These are phyloP conservation scores for Blastomyces parvus DNA, from an alignment of 2,329 filamentous ascomycete species.

Conservation along the genomic window DNA sequence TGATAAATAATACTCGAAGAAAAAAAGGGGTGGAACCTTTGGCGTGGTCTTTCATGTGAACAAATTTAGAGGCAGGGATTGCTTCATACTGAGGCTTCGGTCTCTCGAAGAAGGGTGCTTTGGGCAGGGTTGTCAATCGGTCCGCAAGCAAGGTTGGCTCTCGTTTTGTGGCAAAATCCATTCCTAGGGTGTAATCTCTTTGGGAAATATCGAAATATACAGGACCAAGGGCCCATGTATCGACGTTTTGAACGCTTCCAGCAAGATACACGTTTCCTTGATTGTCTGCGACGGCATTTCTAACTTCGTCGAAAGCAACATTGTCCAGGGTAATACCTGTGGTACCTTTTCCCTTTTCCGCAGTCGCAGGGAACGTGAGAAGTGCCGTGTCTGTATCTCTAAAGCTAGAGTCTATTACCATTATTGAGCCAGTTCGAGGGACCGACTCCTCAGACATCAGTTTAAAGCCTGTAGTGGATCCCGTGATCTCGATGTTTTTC, in stretches of 20 bases:
- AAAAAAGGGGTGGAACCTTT: slow-evolving; percentile 2
- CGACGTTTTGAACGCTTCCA: not conserved
- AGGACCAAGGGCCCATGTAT: slow-evolving; percentile 10
- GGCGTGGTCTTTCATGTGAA: slow-evolving; percentile 7
- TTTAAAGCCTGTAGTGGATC: slow-evolving; percentile 4
- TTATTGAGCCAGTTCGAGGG: slow-evolving; percentile 1
- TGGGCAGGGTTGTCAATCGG: not conserved
- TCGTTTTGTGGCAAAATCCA: not conserved
- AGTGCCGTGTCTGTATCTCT: slow-evolving; percentile 6
- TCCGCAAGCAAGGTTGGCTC: not conserved
- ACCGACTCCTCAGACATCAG: slow-evolving; percentile 7
- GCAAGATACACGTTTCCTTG: slow-evolving; percentile 9
- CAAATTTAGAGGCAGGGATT: slow-evolving; percentile 5
- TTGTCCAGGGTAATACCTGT: slow-evolving; percentile 11
- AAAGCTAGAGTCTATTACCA: slow-evolving; percentile 7
- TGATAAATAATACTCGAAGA: not conserved
- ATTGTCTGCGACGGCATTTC: slow-evolving; percentile 7
- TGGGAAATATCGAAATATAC: slow-evolving; percentile 7
- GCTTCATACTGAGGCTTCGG: slow-evolving; percentile 15
- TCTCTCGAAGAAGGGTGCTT: slow-evolving; percentile 10
- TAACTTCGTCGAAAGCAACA: slow-evolving; percentile 7
- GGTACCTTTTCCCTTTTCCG: not conserved
- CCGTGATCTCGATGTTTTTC: slow-evolving; percentile 8
- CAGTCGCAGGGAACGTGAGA: not conserved
- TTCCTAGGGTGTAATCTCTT: not conserved